These are phyloP conservation scores for Gamarada debralockiae DNA, from an alignment of 495 filamentous ascomycete genomes.

Conservation along the genomic window DNA sequence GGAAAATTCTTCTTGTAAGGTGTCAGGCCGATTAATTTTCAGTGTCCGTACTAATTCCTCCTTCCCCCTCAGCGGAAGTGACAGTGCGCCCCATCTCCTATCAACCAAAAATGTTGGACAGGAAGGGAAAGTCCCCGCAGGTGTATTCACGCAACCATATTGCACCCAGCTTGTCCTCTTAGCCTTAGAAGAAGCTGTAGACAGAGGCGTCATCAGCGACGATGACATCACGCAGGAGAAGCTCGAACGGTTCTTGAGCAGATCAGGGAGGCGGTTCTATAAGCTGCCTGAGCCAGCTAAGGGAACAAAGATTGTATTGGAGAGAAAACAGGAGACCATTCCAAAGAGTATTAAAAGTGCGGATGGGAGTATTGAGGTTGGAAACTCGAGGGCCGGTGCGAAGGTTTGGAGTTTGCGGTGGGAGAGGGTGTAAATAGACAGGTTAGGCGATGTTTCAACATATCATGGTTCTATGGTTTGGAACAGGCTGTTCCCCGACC, in stretches of 20 bases:
- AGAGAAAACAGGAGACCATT: constrained; percentile 5
- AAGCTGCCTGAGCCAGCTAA: neutral
- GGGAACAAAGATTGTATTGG: neutral
- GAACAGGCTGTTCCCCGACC: neutral
- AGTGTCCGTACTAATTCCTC: neutral
- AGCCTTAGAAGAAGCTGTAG: constrained; percentile 65
- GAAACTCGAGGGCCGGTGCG: constrained; percentile 1
- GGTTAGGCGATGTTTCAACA: neutral
- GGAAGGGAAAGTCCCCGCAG: constrained; percentile 52
- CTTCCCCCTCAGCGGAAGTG: constrained; percentile 1
- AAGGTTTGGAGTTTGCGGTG: constrained; percentile 5
- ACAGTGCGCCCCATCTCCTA: constrained; percentile 68
- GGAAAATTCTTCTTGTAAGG: constrained; percentile 64
- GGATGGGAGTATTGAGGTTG: constrained; percentile 10
- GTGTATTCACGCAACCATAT: constrained; percentile 85
- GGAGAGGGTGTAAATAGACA: neutral
- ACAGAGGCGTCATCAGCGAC: constrained; percentile 61
- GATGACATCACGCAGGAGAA: constrained; percentile 63
- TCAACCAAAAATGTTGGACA: constrained; percentile 62
- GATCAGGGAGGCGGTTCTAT: constrained; percentile 74
- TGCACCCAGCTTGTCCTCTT: constrained; percentile 70
- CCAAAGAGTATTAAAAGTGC: constrained; percentile 2
- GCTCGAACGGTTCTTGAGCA: constrained; percentile 70
- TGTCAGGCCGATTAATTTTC: neutral
- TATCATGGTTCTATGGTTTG: neutral